phyloP scores from a whole-genome alignment of 176 grass and related monocot species.

The Canna indica region DNA sequence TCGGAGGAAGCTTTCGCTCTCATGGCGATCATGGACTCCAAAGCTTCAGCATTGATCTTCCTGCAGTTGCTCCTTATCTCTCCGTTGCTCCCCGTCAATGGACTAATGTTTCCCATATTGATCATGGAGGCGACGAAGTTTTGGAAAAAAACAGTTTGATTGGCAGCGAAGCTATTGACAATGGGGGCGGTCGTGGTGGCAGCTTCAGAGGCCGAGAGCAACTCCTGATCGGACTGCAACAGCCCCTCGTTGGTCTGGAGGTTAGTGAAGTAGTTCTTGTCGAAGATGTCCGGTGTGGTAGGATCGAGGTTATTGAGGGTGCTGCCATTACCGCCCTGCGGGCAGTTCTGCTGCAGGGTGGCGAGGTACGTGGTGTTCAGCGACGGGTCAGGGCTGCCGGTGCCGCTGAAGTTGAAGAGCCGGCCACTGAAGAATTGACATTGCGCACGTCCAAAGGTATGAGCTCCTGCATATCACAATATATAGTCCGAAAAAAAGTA shows the following conservation, averaged over 20 bases:
- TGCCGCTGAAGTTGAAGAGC: slow-evolving; percentile 8
- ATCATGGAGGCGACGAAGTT: slow-evolving; percentile 1
- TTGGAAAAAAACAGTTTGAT: background rate
- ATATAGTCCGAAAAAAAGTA: no score
- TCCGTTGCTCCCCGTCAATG: background rate
- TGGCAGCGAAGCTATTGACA: background rate
- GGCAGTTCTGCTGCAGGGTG: slow-evolving; percentile 1
- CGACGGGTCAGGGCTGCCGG: background rate
- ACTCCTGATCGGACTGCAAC: background rate
- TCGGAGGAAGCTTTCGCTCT: no score
- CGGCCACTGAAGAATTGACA: background rate
- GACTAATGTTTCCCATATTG: background rate
- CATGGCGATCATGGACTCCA: no score
- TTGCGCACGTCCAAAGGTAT: slow-evolving; percentile 1
- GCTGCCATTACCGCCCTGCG: background rate
- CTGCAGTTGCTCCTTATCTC: slow-evolving; percentile 8
- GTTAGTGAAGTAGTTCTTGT: slow-evolving; percentile 7
- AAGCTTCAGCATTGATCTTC: background rate
- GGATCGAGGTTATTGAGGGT: background rate
- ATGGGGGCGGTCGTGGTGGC: background rate
- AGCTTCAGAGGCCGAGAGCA: background rate
- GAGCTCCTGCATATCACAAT: background rate
- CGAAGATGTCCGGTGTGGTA: background rate
- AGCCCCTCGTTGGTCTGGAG: background rate
- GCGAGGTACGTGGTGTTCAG: background rate